Evolutionary conservation across 345 rosid genomes (phyloP).

Genomic region (Populus pruinosa): DNA sequence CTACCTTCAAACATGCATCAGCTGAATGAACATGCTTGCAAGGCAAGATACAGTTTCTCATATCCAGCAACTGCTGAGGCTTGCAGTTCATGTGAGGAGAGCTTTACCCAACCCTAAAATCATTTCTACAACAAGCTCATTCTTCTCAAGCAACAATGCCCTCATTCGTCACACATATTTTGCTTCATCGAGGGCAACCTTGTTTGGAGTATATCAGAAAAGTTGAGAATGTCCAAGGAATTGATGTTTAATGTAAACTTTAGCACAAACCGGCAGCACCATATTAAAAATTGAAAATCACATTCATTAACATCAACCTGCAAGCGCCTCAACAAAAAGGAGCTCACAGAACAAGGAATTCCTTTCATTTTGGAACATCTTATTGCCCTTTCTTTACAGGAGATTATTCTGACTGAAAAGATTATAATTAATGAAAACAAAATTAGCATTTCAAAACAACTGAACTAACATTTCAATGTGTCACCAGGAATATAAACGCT

Average conservation of each 20-base stretch:
- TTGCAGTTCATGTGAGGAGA: background rate
- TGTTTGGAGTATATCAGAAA: background rate
- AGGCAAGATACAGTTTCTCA: background rate
- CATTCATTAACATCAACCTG: slow-evolving; percentile 7
- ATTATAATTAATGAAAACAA: slow-evolving; percentile 27
- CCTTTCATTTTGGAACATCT: slow-evolving; percentile 15
- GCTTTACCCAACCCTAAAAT: background rate
- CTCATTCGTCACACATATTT: background rate
- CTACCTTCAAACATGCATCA: no score
- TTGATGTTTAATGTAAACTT: background rate
- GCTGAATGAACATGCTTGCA: background rate
- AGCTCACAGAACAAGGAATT: slow-evolving; percentile 25
- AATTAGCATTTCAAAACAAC: slow-evolving; percentile 30
- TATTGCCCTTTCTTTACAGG: slow-evolving; percentile 28
- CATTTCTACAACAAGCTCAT: background rate
- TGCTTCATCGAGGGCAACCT: background rate
- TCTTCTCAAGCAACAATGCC: background rate
- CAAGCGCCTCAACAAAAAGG: slow-evolving; percentile 8
- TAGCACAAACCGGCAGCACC: background rate
- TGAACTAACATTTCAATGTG: slow-evolving; percentile 21
- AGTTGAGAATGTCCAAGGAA: background rate
- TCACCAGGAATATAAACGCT: slow-evolving; percentile 23
- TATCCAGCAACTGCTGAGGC: background rate
- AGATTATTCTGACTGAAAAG: slow-evolving; percentile 34
- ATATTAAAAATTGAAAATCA: background rate